phyloP scores from a whole-genome alignment of 306 rosid species.

The Gleditsia sinensis region DNA sequence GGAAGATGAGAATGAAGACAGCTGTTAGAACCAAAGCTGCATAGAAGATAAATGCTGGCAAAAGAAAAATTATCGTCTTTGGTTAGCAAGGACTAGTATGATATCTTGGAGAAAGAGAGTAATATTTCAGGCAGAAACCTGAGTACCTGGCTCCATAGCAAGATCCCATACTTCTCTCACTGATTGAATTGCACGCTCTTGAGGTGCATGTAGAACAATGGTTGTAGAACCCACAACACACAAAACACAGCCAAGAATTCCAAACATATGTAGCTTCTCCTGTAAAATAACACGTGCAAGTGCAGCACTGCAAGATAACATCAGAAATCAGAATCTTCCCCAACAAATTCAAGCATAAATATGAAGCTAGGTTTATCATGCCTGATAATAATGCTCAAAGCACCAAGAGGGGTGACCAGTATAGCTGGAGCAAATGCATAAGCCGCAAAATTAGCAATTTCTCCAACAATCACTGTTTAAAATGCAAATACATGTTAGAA shows the following conservation, averaged over 20 bases:
- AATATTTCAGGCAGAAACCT: slow-evolving; percentile 15
- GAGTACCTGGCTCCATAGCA: slow-evolving; percentile 98
- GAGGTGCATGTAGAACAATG: slow-evolving; percentile 98
- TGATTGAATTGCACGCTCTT: slow-evolving; percentile 86
- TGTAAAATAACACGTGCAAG: slow-evolving; percentile 94
- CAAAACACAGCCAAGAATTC: slow-evolving; percentile 89
- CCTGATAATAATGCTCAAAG: slow-evolving; percentile 99
- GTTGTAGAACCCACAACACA: slow-evolving; percentile 99
- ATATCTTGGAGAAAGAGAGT: slow-evolving; percentile 12
- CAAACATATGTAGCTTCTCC: slow-evolving; percentile 90
- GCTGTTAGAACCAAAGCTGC: slow-evolving; percentile 77
- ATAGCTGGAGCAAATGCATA: slow-evolving; percentile 99
- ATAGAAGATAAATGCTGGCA: slow-evolving; percentile 83
- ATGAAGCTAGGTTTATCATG: slow-evolving; percentile 41
- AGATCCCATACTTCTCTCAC: slow-evolving; percentile 96
- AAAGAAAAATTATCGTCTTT: slow-evolving; percentile 32
- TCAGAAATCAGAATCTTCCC: slow-evolving; percentile 45
- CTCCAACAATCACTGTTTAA: slow-evolving; percentile 95
- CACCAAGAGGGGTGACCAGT: slow-evolving; percentile 99
- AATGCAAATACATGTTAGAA: slow-evolving; percentile 42
- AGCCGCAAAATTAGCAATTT: slow-evolving; percentile 98
- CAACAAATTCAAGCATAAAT: slow-evolving; percentile 29
- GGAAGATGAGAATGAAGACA: slow-evolving; percentile 79
- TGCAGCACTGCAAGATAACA: slow-evolving; percentile 82
- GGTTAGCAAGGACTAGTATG: slow-evolving; percentile 24